These are phyloP conservation scores for Allium sativum DNA, from an alignment of 106 monocot genomes.

Conservation along the genomic window DNA sequence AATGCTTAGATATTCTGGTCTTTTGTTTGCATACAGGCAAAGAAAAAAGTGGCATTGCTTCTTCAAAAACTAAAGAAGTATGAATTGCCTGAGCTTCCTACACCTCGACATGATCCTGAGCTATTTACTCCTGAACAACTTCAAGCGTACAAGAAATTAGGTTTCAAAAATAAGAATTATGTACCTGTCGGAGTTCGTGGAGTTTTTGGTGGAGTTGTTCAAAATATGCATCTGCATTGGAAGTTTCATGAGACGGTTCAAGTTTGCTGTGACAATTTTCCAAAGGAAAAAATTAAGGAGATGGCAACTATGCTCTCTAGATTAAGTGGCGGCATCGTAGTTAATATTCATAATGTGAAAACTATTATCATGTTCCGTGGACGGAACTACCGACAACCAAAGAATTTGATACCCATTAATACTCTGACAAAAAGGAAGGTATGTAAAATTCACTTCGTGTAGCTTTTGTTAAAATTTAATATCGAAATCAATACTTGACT, in stretches of 20 bases:
- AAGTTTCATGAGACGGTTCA: conserved; percentile 97
- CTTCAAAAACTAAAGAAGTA: conserved; percentile 98
- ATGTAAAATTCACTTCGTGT: not conserved
- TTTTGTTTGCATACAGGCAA: conserved; percentile 48
- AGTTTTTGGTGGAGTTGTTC: conserved; percentile 97
- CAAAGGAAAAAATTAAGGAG: conserved; percentile 94
- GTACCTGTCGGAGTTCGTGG: conserved; percentile 94
- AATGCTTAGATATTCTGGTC: conserved; percentile 1
- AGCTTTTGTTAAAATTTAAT: not conserved
- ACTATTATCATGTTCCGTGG: conserved; percentile 99
- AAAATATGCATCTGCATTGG: conserved; percentile 99
- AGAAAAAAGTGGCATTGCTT: conserved; percentile 95
- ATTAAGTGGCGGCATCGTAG: conserved; percentile 92
- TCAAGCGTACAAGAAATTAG: conserved; percentile 94
- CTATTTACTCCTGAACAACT: conserved; percentile 85
- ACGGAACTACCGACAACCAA: conserved; percentile 94
- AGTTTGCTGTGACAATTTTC: conserved; percentile 95
- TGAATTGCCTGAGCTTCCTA: conserved; percentile 87
- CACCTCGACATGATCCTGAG: conserved; percentile 94
- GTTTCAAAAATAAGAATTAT: conserved; percentile 91
- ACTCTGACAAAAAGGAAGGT: conserved; percentile 99
- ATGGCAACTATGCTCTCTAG: conserved; percentile 98
- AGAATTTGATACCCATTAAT: conserved; percentile 92
- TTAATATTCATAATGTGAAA: conserved; percentile 90
- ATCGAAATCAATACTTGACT: not conserved